phyloP scores from a whole-genome alignment of 2,329 filamentous ascomycete species.

The Ambrosiella cleistominuta region DNA sequence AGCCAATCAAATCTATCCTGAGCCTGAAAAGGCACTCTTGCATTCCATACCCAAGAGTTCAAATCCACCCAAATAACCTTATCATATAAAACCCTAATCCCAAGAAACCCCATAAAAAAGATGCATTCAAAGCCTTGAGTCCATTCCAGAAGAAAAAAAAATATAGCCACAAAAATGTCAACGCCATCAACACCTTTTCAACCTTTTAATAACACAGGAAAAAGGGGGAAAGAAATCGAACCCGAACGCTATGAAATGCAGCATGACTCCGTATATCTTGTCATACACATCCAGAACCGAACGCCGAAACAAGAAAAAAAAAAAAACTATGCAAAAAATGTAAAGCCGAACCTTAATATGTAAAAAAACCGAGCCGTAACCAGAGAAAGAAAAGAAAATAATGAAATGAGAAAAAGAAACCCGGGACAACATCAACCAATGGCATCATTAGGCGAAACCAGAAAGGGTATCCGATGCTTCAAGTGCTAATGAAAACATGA shows the following conservation, averaged over 20 bases:
- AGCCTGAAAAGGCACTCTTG: too few relatives aligned
- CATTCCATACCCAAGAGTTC: too few relatives aligned
- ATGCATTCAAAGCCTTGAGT: too few relatives aligned
- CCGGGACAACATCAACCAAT: not conserved
- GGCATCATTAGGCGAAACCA: conserved; percentile 1
- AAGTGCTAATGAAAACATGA: not conserved
- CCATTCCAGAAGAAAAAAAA: too few relatives aligned
- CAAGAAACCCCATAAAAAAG: too few relatives aligned
- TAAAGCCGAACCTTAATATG: not conserved
- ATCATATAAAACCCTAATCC: too few relatives aligned
- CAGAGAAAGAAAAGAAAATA: not conserved
- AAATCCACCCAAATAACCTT: too few relatives aligned
- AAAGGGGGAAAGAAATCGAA: not conserved
- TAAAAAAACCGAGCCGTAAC: not conserved
- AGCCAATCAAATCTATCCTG: too few relatives aligned
- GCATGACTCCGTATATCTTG: not conserved
- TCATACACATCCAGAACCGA: not conserved
- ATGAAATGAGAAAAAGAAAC: not conserved
- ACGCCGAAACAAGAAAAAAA: not conserved
- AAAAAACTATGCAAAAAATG: not conserved
- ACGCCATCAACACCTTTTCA: too few relatives aligned
- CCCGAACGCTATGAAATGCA: not conserved
- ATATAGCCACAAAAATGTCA: too few relatives aligned
- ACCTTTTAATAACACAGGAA: not conserved
- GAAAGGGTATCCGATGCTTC: not conserved